A percentile compares a stretch with the other conserved stretches of the same genome.
phyloP scores from a whole-genome alignment of 2,329 filamentous ascomycete genomes.

The Colletotrichum australisinense region DNA sequence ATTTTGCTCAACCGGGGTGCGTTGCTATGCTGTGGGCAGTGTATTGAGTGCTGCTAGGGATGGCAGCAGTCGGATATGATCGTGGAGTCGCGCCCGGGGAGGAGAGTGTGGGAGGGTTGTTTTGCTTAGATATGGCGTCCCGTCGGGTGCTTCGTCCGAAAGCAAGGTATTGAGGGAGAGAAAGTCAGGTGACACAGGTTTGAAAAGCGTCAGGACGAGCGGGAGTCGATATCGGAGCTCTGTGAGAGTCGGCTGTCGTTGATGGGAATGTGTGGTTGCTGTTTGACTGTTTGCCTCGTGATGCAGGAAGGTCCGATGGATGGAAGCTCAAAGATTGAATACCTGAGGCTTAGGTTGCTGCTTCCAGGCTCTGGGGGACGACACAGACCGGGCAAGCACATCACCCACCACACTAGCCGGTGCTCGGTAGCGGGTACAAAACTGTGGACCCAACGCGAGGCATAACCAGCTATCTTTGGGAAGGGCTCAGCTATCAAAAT shows the following conservation, averaged over 20 bases:
- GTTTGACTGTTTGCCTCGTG: slow-evolving; percentile 38
- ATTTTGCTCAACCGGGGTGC: slow-evolving; percentile 54
- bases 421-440: slow-evolving; percentile 22
- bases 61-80: slow-evolving; percentile 27
- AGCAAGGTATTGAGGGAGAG: not conserved
- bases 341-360: slow-evolving; percentile 33
- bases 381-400: not conserved
- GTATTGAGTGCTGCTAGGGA: slow-evolving; percentile 31
- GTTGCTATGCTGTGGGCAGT: slow-evolving; percentile 13
- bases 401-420: not conserved
- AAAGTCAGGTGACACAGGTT: slow-evolving; percentile 21
- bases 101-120: slow-evolving; percentile 14
- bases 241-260: slow-evolving; percentile 13
- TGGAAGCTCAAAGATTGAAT: slow-evolving; percentile 43
- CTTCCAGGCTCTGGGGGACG: slow-evolving; percentile 20
- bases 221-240: slow-evolving; percentile 10
- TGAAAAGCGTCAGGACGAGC: not conserved
- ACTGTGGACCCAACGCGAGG: not conserved
- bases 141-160: slow-evolving; percentile 5
- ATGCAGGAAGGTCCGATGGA: slow-evolving; percentile 45
- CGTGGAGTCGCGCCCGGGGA: slow-evolving; percentile 15
- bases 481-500: not conserved
- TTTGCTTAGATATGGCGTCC: slow-evolving; percentile 24
- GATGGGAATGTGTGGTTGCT: slow-evolving; percentile 26
- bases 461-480: not conserved